Conservation (phyloP, 2,329 filamentous ascomycete species). For the Fusarium vanettenii region DNA sequence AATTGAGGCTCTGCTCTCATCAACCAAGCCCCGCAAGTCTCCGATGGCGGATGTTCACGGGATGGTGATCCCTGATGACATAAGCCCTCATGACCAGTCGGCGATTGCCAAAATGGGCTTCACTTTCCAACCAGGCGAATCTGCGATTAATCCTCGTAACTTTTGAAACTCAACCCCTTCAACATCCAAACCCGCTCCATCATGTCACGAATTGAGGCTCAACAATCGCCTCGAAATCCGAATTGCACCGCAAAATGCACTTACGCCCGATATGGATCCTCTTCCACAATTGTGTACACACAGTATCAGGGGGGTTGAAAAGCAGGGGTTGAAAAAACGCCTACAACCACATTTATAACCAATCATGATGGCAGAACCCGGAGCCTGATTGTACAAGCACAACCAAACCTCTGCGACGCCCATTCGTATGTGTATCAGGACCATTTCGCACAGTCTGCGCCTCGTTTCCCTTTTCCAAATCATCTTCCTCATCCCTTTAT, state of each 20-base stretch:
- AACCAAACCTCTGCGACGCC: conserved; percentile 10
- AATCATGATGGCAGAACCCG: conserved; percentile 20
- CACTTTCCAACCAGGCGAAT: background rate
- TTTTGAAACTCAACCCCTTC: conserved; percentile 3
- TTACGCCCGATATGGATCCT: conserved; percentile 2
- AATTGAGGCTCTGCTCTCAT: background rate
- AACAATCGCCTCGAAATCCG: conserved; percentile 7
- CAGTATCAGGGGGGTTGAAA: conserved; percentile 32
- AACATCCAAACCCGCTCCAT: conserved; percentile 2
- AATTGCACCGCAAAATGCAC: background rate
- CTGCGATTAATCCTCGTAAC: background rate
- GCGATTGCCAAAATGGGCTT: conserved; percentile 1
- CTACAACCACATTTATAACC: conserved; percentile 28
- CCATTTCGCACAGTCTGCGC: conserved; percentile 6
- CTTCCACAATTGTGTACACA: background rate
- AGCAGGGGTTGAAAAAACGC: conserved; percentile 24
- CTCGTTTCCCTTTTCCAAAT: conserved; percentile 7
- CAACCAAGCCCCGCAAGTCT: background rate
- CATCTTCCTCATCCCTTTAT: conserved; percentile 11
- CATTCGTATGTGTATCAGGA: background rate
- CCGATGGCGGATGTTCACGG: background rate
- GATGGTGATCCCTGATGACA: background rate
- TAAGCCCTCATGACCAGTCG: conserved; percentile 17
- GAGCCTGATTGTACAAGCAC: conserved; percentile 32
- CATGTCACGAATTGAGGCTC: conserved; percentile 2